A percentile compares a stretch with the other conserved stretches of the same genome.
These are phyloP conservation scores for Rhypophila decipiens DNA, from an alignment of 495 filamentous ascomycete genomes.

Conservation along the genomic window DNA sequence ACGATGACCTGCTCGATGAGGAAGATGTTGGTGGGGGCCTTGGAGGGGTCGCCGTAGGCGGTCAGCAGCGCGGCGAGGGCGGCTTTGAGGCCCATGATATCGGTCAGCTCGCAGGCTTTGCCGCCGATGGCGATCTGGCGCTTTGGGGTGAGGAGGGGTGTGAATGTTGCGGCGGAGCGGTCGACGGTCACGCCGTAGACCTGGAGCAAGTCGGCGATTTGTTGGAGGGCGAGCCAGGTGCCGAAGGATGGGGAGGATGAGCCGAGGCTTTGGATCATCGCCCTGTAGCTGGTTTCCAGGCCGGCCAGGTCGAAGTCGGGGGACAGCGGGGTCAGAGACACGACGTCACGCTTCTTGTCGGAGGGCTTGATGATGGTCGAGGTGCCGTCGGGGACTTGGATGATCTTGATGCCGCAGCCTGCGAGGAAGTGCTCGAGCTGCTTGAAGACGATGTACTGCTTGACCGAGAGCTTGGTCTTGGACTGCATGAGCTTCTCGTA, in stretches of 20 bases:
- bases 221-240: slow-evolving; percentile 17
- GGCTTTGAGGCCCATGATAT: slow-evolving; percentile 12
- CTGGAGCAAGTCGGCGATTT: slow-evolving; percentile 25
- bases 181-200: slow-evolving; percentile 16
- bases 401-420: slow-evolving; percentile 33
- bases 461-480: slow-evolving; percentile 16
- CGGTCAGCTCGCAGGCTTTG: slow-evolving; percentile 11
- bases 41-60: slow-evolving; percentile 15
- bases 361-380: slow-evolving; percentile 29
- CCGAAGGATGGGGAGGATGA: slow-evolving; percentile 14
- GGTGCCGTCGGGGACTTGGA: slow-evolving; percentile 30
- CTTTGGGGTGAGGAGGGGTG: slow-evolving; percentile 12
- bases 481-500: slow-evolving; percentile 14
- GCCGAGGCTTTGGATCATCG: slow-evolving; percentile 5
- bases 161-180: slow-evolving; percentile 1
- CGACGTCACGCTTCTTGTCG: slow-evolving; percentile 13
- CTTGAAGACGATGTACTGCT: slow-evolving; percentile 21
- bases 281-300: slow-evolving; percentile 12
- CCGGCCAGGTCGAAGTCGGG: slow-evolving; percentile 14
- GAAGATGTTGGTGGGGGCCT: slow-evolving; percentile 13
- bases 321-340: neutral
- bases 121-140: slow-evolving; percentile 21
- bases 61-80: slow-evolving; percentile 12
- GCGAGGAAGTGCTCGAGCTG: slow-evolving; percentile 26
- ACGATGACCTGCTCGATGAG: slow-evolving; percentile 19